phyloP scores from a whole-genome alignment of 1,284 basidiomycete genomes.

The Moniliella sp. region DNA sequence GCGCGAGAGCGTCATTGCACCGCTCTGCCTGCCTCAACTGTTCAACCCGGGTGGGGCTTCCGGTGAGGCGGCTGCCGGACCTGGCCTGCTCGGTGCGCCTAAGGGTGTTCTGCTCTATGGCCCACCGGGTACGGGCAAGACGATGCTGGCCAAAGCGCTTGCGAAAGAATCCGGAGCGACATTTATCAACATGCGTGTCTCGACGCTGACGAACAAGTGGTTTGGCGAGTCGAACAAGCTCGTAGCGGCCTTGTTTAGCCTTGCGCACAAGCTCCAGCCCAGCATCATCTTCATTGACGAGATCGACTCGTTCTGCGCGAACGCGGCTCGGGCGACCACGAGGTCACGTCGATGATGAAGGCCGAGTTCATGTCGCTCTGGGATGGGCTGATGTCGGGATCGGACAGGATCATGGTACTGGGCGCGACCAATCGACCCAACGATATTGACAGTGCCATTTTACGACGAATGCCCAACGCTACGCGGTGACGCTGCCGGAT shows the following conservation, averaged over 20 bases:
- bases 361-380: slow-evolving; percentile 98
- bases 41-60: too few species aligned
- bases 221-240: slow-evolving; percentile 97
- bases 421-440: slow-evolving; percentile 86
- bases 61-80: slow-evolving; percentile 40
- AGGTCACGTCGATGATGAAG: slow-evolving; percentile 97
- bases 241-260: slow-evolving; percentile 53
- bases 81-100: slow-evolving; percentile 41
- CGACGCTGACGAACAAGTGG: slow-evolving; percentile 47
- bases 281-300: slow-evolving; percentile 63
- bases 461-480: slow-evolving; percentile 96
- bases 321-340: slow-evolving; percentile 66
- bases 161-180: slow-evolving; percentile 77
- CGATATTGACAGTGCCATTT: slow-evolving; percentile 84
- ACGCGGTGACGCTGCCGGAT: slow-evolving; percentile 64
- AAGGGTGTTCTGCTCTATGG: slow-evolving; percentile 39
- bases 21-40: slow-evolving; percentile 70
- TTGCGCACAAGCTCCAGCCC: slow-evolving; percentile 53
- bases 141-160: slow-evolving; percentile 36
- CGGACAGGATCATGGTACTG: slow-evolving; percentile 62
- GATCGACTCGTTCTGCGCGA: slow-evolving; percentile 76
- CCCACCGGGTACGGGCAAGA: slow-evolving; percentile 37
- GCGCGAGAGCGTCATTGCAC: slow-evolving; percentile 86
- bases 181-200: slow-evolving; percentile 45
- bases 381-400: slow-evolving; percentile 73